phyloP scores from a whole-genome alignment of 371 early-diverging fungal genomes.

The Haplosporangium sp. region DNA sequence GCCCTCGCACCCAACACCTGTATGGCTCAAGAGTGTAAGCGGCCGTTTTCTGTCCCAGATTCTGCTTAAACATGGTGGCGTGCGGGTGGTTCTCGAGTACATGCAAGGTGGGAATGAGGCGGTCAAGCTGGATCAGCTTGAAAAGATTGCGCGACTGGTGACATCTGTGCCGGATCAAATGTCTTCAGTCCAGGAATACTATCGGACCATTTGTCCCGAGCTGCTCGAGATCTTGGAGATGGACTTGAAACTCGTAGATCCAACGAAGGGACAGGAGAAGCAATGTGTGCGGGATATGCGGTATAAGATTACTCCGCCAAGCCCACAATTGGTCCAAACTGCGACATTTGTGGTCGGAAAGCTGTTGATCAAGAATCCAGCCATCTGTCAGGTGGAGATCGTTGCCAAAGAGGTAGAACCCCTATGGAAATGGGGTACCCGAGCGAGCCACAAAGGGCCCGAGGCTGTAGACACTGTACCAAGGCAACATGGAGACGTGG shows the following conservation, averaged over 20 bases:
- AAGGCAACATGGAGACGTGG: background rate
- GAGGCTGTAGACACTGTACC: slow-evolving; percentile 25
- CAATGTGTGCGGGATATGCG: background rate
- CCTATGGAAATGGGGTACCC: slow-evolving; percentile 51
- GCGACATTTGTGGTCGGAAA: slow-evolving; percentile 68
- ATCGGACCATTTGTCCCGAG: slow-evolving; percentile 69
- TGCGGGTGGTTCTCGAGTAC: slow-evolving; percentile 70
- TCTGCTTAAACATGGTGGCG: slow-evolving; percentile 70
- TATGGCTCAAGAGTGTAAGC: slow-evolving; percentile 73
- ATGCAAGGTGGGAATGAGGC: slow-evolving; percentile 60
- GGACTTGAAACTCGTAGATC: slow-evolving; percentile 16
- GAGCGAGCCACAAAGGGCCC: slow-evolving; percentile 22
- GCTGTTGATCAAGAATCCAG: slow-evolving; percentile 63
- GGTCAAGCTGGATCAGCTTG: slow-evolving; percentile 69
- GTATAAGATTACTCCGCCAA: slow-evolving; percentile 21
- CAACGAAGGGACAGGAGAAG: background rate
- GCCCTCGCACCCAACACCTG: slow-evolving; percentile 65
- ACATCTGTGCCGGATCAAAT: slow-evolving; percentile 74
- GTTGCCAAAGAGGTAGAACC: slow-evolving; percentile 63
- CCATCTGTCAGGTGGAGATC: slow-evolving; percentile 62
- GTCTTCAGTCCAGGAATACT: slow-evolving; percentile 71
- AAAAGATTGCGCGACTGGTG: slow-evolving; percentile 70
- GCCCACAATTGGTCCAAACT: slow-evolving; percentile 55
- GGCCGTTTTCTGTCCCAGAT: slow-evolving; percentile 74
- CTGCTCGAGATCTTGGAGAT: slow-evolving; percentile 51